These are phyloP conservation scores for Xylaria sp. DNA, from an alignment of 2,329 filamentous ascomycete genomes.

Conservation along the genomic window DNA sequence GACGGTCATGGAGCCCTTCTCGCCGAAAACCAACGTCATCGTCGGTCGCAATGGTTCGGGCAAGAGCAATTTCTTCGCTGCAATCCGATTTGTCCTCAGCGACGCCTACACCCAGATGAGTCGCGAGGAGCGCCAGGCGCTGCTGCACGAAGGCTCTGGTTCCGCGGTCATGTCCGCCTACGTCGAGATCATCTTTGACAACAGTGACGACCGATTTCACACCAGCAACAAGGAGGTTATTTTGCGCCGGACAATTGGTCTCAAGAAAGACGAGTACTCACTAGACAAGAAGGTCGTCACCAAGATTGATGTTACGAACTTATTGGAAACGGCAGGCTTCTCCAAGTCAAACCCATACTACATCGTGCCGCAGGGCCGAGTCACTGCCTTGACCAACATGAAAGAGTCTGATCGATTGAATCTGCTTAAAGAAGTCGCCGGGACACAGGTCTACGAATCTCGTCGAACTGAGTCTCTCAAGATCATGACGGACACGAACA, in stretches of 20 bases:
- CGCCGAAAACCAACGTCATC: constrained; percentile 95
- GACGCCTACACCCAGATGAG: constrained; percentile 97
- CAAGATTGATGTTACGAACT: constrained; percentile 91
- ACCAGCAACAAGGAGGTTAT: constrained; percentile 91
- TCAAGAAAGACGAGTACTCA: constrained; percentile 99
- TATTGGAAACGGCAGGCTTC: constrained; percentile 94
- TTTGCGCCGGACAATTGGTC: constrained; percentile 89
- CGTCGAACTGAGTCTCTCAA: constrained; percentile 89
- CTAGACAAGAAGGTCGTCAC: constrained; percentile 96
- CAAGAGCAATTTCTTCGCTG: constrained; percentile 99
- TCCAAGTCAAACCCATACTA: constrained; percentile 98
- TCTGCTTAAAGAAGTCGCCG: constrained; percentile 95
- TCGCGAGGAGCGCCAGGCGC: constrained; percentile 90
- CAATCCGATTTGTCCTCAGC: constrained; percentile 96
- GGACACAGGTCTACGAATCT: constrained; percentile 95
- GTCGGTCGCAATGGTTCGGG: constrained; percentile 98
- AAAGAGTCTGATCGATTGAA: constrained; percentile 91
- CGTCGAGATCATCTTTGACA: constrained; percentile 98
- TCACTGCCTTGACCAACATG: constrained; percentile 97
- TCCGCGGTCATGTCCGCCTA: constrained; percentile 99
- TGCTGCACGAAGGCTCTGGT: constrained; percentile 97
- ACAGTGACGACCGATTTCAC: constrained; percentile 92
- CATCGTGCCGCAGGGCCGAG: constrained; percentile 95
- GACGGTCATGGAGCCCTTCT: constrained; percentile 97
- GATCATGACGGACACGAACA: constrained; percentile 96